Percentiles rank a stretch among this genome's conserved stretches.
phyloP scores from a whole-genome alignment of 2,329 filamentous ascomycete species.

The Blumeria graminis region DNA sequence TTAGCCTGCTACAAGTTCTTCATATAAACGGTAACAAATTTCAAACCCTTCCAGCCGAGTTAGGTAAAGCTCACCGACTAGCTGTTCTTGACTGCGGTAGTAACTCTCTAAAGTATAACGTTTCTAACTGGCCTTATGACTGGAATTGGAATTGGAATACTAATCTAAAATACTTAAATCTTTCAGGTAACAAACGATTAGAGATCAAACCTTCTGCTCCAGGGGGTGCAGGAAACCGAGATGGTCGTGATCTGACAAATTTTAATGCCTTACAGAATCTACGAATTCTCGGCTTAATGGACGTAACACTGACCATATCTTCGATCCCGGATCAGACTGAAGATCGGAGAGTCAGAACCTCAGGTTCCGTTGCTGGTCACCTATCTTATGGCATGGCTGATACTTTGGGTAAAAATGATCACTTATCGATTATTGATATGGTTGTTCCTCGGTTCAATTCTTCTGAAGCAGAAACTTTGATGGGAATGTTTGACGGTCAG shows the following conservation, averaged over 20 bases:
- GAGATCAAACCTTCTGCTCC: slow-evolving; percentile 62
- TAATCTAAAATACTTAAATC: slow-evolving; percentile 79
- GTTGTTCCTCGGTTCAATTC: slow-evolving; percentile 82
- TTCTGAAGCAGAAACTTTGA: slow-evolving; percentile 66
- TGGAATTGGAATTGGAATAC: slow-evolving; percentile 99
- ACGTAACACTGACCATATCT: slow-evolving; percentile 82
- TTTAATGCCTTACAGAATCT: slow-evolving; percentile 70
- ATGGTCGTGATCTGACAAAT: slow-evolving; percentile 57
- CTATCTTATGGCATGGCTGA: slow-evolving; percentile 96
- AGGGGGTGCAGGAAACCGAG: slow-evolving; percentile 43
- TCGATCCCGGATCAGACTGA: slow-evolving; percentile 89
- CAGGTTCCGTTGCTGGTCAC: slow-evolving; percentile 74
- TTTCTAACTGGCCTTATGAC: slow-evolving; percentile 95
- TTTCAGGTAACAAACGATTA: slow-evolving; percentile 87
- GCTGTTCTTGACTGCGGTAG: slow-evolving; percentile 84
- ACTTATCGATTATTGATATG: slow-evolving; percentile 85
- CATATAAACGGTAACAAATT: slow-evolving; percentile 98
- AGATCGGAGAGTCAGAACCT: slow-evolving; percentile 86
- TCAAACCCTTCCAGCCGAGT: slow-evolving; percentile 81
- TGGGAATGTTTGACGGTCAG: slow-evolving; percentile 93
- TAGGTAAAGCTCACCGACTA: slow-evolving; percentile 80
- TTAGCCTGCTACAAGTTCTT: slow-evolving; percentile 63
- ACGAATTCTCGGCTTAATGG: slow-evolving; percentile 81
- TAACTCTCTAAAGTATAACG: slow-evolving; percentile 93
- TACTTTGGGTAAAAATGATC: slow-evolving; percentile 75